Evolutionary conservation across 805 yeast genomes (phyloP), one percentile per base, ranked within the genome.

Genomic region (Ogataea pini): DNA sequence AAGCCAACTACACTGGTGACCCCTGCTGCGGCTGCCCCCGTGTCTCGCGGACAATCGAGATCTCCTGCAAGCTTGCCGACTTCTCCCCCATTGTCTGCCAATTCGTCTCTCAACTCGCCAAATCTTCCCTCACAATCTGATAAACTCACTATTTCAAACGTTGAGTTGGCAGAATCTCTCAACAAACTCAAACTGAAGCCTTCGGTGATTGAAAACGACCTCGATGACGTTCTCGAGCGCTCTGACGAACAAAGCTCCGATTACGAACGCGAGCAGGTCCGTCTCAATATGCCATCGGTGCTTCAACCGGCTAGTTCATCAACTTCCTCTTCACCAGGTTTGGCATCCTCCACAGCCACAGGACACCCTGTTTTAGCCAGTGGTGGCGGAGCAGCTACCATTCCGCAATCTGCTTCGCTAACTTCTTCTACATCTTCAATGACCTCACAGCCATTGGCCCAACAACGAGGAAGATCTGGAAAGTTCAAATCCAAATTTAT

Each of bases 141-240:
- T 3, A 46, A 49, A 38, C 37, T 49, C 20, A 20, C 45, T 3
- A 20, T 50, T 1, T 47, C 61, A 3, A 57, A 55, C 25, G 44
- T 54, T 3, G 68, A 64, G 9, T 34, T 64, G 7, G 45, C 48
- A 13, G 63, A 61, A 9, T 49, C 66, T 2, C 44, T 64, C 14
- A 54, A 48, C 19, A 64, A 60, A 40, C 48, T 66, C 50, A 61
- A 57, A 37, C 28, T 66, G 42, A 64, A 64, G 68, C 63, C 69
- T 3, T 55, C 68, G 3, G 62, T 66, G 9, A 58, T 60, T 18
- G 70, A 66, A 42, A 65, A 66, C 46, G 67, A 64, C 49, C 47
- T 65, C 14, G 70, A 66, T 52, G 65, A 63, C 25, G 64, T 63
- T 2, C 44, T 65, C 16, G 68, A 62, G 36, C 53, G 49, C 12